phyloP scores from a whole-genome alignment of 2,329 filamentous ascomycete species.

The Cadophora malorum region DNA sequence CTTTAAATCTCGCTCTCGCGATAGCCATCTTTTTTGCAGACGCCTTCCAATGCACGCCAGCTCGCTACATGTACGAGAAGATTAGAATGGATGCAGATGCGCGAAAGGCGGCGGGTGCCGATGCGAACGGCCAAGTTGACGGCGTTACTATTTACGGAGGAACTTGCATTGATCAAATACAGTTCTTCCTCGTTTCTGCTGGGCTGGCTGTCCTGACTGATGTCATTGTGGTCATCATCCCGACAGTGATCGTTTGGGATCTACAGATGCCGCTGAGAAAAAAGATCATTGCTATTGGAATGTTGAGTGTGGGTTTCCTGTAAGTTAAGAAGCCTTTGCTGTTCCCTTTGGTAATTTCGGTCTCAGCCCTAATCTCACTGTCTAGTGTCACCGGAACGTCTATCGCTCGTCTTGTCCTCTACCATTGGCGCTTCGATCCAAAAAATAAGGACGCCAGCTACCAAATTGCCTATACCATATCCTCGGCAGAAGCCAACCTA shows the following conservation, averaged over 20 bases:
- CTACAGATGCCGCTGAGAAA: conserved; percentile 7
- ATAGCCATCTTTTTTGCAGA: conserved; percentile 23
- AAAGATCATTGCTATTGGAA: conserved; percentile 11
- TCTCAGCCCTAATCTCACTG: not conserved
- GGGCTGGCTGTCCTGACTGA: conserved; percentile 9
- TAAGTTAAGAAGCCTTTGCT: not conserved
- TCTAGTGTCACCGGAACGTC: conserved; percentile 12
- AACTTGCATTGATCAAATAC: conserved; percentile 16
- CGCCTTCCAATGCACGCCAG: conserved; percentile 19
- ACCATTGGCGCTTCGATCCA: conserved; percentile 15
- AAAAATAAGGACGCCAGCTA: conserved; percentile 12
- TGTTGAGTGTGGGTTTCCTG: conserved; percentile 12
- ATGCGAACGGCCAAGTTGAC: conserved; percentile 16
- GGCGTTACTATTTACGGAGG: conserved; percentile 18
- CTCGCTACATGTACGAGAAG: conserved; percentile 12
- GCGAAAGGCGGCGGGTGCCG: conserved; percentile 13
- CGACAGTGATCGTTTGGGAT: conserved; percentile 10
- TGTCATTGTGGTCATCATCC: conserved; percentile 12
- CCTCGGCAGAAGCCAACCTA: conserved; percentile 18
- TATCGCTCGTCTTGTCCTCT: conserved; percentile 11
- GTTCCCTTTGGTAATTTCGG: not conserved
- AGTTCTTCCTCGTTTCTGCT: conserved; percentile 18
- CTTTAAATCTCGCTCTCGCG: conserved; percentile 14
- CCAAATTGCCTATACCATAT: conserved; percentile 16
- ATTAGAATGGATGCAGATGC: conserved; percentile 10